Evolutionary conservation across 139 green algal genomes (phyloP).

Genomic region (Chlamydomonas urium): DNA sequence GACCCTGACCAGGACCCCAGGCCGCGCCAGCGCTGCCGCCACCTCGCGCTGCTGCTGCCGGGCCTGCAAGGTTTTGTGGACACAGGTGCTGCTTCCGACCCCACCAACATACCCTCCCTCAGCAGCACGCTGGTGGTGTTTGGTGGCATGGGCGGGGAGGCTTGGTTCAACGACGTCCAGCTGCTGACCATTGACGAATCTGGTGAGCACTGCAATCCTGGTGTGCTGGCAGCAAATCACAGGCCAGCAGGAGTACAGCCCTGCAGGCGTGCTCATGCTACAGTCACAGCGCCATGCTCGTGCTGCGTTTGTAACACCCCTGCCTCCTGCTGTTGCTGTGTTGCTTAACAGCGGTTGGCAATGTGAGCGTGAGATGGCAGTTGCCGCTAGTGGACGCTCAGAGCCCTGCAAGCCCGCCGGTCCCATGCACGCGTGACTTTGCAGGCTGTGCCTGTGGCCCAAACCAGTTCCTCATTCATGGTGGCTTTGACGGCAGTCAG

Average conservation of each 20-base stretch:
- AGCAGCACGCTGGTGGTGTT: slow-evolving; percentile 7
- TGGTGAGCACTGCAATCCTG: not conserved
- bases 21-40: not conserved
- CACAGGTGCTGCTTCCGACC: not conserved
- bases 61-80: not conserved
- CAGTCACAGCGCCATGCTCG: too few species aligned
- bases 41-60: not conserved
- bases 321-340: too few species aligned
- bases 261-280: not conserved
- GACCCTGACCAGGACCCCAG: not conserved
- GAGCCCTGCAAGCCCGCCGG: not conserved
- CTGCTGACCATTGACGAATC: not conserved
- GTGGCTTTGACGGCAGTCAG: not conserved
- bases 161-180: slow-evolving; percentile 6
- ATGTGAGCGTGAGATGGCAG: not conserved
- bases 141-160: not conserved
- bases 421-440: not conserved
- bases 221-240: not conserved
- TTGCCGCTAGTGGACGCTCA: not conserved
- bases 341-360: not conserved
- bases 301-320: too few species aligned
- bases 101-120: not conserved
- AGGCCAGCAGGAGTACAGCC: not conserved
- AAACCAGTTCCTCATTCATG: not conserved
- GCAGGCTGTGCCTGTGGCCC: slow-evolving; percentile 2